Base-by-base conservation (phyloP, 352 stramenopile genomes). In the Globisporangium recalcitrans region DNA sequence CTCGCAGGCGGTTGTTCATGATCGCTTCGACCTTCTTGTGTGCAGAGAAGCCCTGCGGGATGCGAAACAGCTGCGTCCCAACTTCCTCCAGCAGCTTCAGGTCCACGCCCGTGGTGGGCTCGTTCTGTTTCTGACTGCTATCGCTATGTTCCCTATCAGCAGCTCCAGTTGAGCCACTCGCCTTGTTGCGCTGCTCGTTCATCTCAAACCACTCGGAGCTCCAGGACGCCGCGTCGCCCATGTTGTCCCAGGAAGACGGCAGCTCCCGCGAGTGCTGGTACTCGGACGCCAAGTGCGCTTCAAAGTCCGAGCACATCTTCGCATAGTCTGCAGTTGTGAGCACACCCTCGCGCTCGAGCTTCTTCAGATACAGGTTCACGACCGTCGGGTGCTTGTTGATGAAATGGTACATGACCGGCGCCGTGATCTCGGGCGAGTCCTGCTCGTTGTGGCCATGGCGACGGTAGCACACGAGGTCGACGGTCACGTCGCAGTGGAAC, bases 401-500 rank as follows among this genome's bases (percentile, higher is more conserved):
- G 46, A 89, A 83, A 46, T 93, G 69, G 70, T 97, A 97, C 89
- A 97, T 96, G 42, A 96, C 71, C 0, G 90, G 90, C 48, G 85
- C 78, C 29, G 90, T 97, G 60, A 97, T 90, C 58, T 90, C 75
- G 8, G 90, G 90, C 31, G 85, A 91, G 57, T 97, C 90, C 75
- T 91, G 74, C 75, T 99, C 98, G 70, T 99, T 99, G 83, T 99
- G 98, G 11, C 98, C 98, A 71, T 99, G 95, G 34, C 96, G 86
- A 58, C 98, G 94, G 74, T 99, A 99, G 72, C 98, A 99, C 22
- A 99, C 88, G 65, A 99, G 86, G 83, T 99, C 97, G 56, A 99
- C 90, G 48, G 98, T 98, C 49, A 98, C 96, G 83, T 99, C 97
- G 26, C 83, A 95, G 21, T 97, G 87, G 80, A 96, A 99, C 0